These are phyloP conservation scores for Cyanodermella asteris DNA, from an alignment of 2,329 filamentous ascomycete genomes.

Conservation along the genomic window DNA sequence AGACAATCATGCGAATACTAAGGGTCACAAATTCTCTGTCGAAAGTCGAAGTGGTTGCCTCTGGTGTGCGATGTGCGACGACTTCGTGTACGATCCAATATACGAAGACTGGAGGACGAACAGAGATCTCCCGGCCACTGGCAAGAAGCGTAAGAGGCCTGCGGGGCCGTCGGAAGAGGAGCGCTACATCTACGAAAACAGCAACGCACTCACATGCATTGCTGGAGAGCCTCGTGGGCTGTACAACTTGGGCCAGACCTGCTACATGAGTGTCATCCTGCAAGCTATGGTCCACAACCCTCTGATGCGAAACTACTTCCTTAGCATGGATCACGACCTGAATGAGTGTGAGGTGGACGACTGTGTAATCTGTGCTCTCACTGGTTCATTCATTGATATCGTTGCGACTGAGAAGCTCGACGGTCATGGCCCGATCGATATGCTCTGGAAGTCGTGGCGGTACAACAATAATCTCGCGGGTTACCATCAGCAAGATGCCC, in stretches of 20 bases:
- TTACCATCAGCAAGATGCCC: constrained; percentile 87
- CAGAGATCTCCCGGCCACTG: neutral
- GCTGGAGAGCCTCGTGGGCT: constrained; percentile 40
- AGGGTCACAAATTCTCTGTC: no score
- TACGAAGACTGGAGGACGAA: constrained; percentile 29
- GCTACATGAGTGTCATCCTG: constrained; percentile 91
- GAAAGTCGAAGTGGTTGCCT: constrained; percentile 16
- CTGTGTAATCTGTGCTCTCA: constrained; percentile 38
- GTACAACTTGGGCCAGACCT: constrained; percentile 96
- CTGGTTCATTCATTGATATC: constrained; percentile 42
- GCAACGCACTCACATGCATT: constrained; percentile 7
- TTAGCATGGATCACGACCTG: constrained; percentile 70
- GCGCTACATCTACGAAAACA: constrained; percentile 9
- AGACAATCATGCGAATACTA: no score
- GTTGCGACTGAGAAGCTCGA: constrained; percentile 47
- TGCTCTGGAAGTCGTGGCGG: constrained; percentile 78
- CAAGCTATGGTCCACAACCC: constrained; percentile 90
- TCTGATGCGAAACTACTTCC: constrained; percentile 73
- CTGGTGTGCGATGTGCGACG: constrained; percentile 63
- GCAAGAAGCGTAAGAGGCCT: neutral
- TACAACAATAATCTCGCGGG: constrained; percentile 61
- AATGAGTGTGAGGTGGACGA: constrained; percentile 42
- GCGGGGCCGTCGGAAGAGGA: neutral
- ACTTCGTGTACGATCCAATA: constrained; percentile 64
- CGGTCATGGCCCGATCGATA: constrained; percentile 73